A percentile compares a stretch with the other conserved stretches of the same genome.
Conservation (phyloP, 2,329 filamentous ascomycete species). For the Paramyrothecium roridum region DNA sequence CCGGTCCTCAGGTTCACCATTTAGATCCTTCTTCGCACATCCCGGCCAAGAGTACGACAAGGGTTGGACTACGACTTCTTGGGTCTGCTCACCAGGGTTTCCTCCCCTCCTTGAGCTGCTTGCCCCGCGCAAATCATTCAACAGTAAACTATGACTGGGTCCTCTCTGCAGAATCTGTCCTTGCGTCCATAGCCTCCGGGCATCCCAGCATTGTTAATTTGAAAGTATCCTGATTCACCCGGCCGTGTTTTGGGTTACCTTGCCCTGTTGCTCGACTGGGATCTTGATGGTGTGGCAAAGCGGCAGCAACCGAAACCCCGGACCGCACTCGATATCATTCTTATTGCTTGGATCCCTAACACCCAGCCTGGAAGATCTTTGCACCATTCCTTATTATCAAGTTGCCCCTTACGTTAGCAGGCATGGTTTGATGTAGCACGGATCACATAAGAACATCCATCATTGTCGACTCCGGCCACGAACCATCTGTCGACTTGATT, state of each 20-base stretch:
- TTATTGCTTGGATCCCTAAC: not conserved
- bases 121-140: not conserved
- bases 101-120: not conserved
- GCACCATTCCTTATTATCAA: too few relatives aligned
- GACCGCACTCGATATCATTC: not conserved
- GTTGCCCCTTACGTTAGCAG: too few relatives aligned
- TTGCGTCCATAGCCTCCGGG: not conserved
- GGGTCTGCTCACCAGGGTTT: not conserved
- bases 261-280: not conserved
- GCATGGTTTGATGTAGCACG: too few relatives aligned
- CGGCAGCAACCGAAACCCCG: not conserved
- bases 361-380: too few relatives aligned
- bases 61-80: not conserved
- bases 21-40: not conserved
- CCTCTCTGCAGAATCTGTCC: not conserved
- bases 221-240: not conserved
- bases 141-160: not conserved
- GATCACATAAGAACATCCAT: too few relatives aligned
- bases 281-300: not conserved
- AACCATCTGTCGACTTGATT: too few relatives aligned
- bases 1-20: not conserved
- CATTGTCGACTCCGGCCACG: too few relatives aligned
- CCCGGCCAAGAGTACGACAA: slow-evolving; percentile 1
- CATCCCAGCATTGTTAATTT: not conserved
- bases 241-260: too few relatives aligned